A percentile compares a stretch with the other conserved stretches of the same genome.
Evolutionary conservation across 371 early-diverging fungal species (phyloP).

Genomic region (Saksenaea oblongispora): DNA sequence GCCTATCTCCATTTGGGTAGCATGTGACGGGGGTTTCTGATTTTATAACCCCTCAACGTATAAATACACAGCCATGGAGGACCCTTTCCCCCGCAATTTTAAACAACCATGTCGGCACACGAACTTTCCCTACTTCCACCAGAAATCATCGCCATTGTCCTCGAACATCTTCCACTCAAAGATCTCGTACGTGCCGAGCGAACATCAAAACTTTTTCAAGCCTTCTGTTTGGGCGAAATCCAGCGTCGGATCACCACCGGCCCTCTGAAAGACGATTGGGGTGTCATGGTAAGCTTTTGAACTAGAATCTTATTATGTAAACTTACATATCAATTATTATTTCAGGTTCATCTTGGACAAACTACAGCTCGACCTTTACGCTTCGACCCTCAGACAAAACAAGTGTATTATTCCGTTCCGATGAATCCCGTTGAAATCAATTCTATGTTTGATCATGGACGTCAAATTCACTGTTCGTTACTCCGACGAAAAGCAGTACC

Average conservation of each 20-base stretch:
- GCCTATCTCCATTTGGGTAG: constrained; percentile 1
- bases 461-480: constrained; percentile 43
- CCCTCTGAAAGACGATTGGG: constrained; percentile 31
- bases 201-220: constrained; percentile 37
- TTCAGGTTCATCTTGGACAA: constrained; percentile 43
- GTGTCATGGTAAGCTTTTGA: constrained; percentile 33
- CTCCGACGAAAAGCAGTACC: constrained; percentile 17
- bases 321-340: neutral
- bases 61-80: neutral
- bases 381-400: constrained; percentile 37
- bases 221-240: constrained; percentile 38
- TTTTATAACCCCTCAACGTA: neutral
- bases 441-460: constrained; percentile 47
- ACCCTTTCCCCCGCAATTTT: neutral
- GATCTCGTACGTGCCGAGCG: constrained; percentile 45
- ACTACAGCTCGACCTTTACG: constrained; percentile 32
- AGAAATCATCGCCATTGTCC: constrained; percentile 38
- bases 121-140: constrained; percentile 31
- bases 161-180: constrained; percentile 37
- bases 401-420: constrained; percentile 31
- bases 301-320: constrained; percentile 1
- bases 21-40: neutral
- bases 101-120: neutral
- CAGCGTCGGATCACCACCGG: constrained; percentile 32
- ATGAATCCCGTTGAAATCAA: constrained; percentile 49